A percentile compares a stretch with the other conserved stretches of the same genome.
Evolutionary conservation across 73 alveolate species (phyloP).

Genomic region (Tetrahymena borealis): DNA sequence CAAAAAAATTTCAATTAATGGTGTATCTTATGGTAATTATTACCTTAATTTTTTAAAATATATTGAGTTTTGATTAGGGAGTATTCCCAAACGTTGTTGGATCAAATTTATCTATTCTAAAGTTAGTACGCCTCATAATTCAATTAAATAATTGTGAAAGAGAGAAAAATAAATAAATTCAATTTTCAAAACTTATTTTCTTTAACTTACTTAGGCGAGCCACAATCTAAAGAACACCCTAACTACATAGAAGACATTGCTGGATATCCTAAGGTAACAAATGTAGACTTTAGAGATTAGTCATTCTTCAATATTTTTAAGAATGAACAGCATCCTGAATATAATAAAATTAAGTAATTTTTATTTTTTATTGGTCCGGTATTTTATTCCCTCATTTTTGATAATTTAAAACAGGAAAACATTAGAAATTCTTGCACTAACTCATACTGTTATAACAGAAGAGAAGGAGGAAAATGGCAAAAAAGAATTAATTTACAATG

Average conservation of each 20-base stretch:
- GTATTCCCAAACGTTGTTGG: no score
- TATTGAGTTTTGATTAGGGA: slow-evolving; percentile 4
- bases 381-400: neutral
- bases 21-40: slow-evolving; percentile 48
- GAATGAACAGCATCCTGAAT: slow-evolving; percentile 6
- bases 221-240: neutral
- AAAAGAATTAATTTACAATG: neutral
- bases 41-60: slow-evolving; percentile 16
- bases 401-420: neutral
- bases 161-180: no score
- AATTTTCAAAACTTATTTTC: no score
- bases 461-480: slow-evolving; percentile 11
- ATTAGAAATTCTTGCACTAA: slow-evolving; percentile 43
- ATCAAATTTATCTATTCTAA: no score
- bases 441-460: slow-evolving; percentile 82
- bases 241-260: neutral
- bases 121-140: no score
- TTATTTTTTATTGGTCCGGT: slow-evolving; percentile 31
- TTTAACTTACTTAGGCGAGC: no score
- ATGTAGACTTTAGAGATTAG: slow-evolving; percentile 24
- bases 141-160: no score
- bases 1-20: slow-evolving; percentile 57
- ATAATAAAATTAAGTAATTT: slow-evolving; percentile 27
- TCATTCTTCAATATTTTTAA: slow-evolving; percentile 5
- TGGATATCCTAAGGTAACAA: slow-evolving; percentile 3